These are phyloP conservation scores for Rubroshorea leprosula DNA, from an alignment of 345 rosid species.

Conservation along the genomic window DNA sequence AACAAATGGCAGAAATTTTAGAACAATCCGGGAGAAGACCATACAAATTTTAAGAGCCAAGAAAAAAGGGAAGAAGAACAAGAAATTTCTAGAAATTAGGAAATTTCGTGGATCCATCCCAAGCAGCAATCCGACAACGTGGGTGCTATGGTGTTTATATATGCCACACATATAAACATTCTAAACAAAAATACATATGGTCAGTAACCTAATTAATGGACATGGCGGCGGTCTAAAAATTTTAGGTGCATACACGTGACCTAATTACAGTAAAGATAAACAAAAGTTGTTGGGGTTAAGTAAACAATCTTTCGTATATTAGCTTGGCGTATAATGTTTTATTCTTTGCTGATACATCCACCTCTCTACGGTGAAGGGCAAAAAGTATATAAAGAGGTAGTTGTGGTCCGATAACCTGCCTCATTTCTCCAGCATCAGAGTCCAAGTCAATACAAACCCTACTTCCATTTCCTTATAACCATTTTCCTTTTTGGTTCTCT, in stretches of 20 bases:
- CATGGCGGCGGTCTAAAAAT: neutral
- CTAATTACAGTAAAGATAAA: slow-evolving; percentile 18
- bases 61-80: too few relatives aligned
- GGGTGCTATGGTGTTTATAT: too few relatives aligned
- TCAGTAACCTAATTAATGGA: slow-evolving; percentile 36
- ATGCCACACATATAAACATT: neutral
- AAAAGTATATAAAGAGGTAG: slow-evolving; percentile 29
- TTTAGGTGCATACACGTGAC: slow-evolving; percentile 26
- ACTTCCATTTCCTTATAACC: neutral
- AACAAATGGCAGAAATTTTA: too few relatives aligned
- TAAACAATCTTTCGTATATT: slow-evolving; percentile 40
- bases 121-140: neutral
- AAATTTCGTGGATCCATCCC: too few relatives aligned
- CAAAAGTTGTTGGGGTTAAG: slow-evolving; percentile 64
- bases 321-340: slow-evolving; percentile 40
- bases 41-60: too few relatives aligned
- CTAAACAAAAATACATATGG: neutral
- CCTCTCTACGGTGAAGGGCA: slow-evolving; percentile 7
- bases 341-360: slow-evolving; percentile 34
- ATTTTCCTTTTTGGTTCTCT: neutral
- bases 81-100: too few relatives aligned
- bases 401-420: slow-evolving; percentile 71
- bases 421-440: slow-evolving; percentile 23
- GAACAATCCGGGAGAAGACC: too few relatives aligned
- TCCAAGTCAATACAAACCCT: slow-evolving; percentile 40